Evolutionary conservation across 2,329 filamentous ascomycete genomes (phyloP).

Genomic region (Microcyclospora pomicola): DNA sequence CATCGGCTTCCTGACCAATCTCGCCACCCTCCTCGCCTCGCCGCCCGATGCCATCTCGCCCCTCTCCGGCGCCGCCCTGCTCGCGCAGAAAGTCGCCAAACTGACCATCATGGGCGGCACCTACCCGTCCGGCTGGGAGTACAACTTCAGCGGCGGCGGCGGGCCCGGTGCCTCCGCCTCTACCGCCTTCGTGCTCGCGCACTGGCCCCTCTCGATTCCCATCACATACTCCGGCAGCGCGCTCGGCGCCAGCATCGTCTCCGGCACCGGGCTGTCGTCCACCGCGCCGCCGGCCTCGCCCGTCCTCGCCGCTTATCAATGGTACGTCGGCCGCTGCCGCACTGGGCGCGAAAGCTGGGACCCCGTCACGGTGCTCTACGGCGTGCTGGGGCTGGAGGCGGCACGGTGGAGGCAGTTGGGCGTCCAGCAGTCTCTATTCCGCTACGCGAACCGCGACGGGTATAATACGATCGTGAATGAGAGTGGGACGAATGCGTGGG

Average conservation of each 20-base stretch:
- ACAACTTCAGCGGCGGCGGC: constrained; percentile 33
- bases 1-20: constrained; percentile 14
- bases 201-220: constrained; percentile 27
- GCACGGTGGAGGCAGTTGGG: neutral
- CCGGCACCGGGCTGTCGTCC: constrained; percentile 24
- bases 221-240: constrained; percentile 33
- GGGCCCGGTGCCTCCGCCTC: constrained; percentile 17
- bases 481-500: constrained; percentile 7
- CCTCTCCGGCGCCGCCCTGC: constrained; percentile 29
- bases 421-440: constrained; percentile 1
- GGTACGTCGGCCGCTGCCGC: constrained; percentile 6
- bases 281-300: constrained; percentile 4
- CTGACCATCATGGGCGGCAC: constrained; percentile 40
- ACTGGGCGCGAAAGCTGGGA: constrained; percentile 6
- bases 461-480: constrained; percentile 4
- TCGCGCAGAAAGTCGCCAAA: constrained; percentile 34
- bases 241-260: constrained; percentile 29
- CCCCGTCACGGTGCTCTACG: constrained; percentile 7
- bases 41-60: constrained; percentile 27
- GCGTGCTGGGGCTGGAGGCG: constrained; percentile 3
- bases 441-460: constrained; percentile 5
- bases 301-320: constrained; percentile 6
- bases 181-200: constrained; percentile 33
- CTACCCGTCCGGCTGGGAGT: constrained; percentile 36
- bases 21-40: constrained; percentile 36